Percentiles rank a stretch among this genome's conserved stretches.
Conservation (phyloP, 371 early-diverging fungal genomes). For the Syncephalastrum contaminatum region DNA sequence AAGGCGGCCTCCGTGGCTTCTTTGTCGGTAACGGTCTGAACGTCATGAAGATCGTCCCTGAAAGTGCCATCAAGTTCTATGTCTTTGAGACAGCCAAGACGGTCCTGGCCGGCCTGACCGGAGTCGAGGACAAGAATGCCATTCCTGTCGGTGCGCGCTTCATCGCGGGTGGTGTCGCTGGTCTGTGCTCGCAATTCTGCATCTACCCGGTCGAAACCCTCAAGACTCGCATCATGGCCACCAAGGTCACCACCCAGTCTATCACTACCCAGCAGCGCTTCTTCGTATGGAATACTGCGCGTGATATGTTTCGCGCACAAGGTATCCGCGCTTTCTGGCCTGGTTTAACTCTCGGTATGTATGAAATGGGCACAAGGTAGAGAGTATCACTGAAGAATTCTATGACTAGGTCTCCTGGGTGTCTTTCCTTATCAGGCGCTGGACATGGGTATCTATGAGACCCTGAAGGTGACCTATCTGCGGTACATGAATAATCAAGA, state of each 20-base stretch:
- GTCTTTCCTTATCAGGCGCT: constrained; percentile 82
- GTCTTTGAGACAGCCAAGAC: constrained; percentile 70
- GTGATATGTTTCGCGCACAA: constrained; percentile 57
- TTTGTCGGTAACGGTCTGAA: constrained; percentile 84
- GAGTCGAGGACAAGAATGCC: constrained; percentile 47
- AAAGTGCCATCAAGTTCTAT: constrained; percentile 77
- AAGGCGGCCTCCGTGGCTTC: constrained; percentile 68
- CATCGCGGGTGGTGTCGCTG: constrained; percentile 80
- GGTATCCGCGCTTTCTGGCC: constrained; percentile 75
- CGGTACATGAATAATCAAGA: constrained; percentile 38
- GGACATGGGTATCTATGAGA: constrained; percentile 73
- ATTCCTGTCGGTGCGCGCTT: constrained; percentile 69
- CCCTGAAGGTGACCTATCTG: constrained; percentile 64
- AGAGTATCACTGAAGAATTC: too few relatives aligned
- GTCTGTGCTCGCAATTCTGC: constrained; percentile 71
- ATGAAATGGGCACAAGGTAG: too few relatives aligned
- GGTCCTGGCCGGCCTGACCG: constrained; percentile 48
- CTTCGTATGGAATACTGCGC: constrained; percentile 45
- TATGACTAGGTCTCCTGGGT: constrained; percentile 53
- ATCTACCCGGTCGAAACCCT: constrained; percentile 83
- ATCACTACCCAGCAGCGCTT: constrained; percentile 9
- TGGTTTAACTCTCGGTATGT: constrained; percentile 48
- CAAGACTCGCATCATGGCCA: constrained; percentile 78
- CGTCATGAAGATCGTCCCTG: constrained; percentile 80
- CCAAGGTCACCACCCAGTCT: constrained; percentile 20